A percentile compares a stretch with the other conserved stretches of the same genome.
Conservation (phyloP, 805 yeast species). For the Yamadazyma ubonensis region DNA sequence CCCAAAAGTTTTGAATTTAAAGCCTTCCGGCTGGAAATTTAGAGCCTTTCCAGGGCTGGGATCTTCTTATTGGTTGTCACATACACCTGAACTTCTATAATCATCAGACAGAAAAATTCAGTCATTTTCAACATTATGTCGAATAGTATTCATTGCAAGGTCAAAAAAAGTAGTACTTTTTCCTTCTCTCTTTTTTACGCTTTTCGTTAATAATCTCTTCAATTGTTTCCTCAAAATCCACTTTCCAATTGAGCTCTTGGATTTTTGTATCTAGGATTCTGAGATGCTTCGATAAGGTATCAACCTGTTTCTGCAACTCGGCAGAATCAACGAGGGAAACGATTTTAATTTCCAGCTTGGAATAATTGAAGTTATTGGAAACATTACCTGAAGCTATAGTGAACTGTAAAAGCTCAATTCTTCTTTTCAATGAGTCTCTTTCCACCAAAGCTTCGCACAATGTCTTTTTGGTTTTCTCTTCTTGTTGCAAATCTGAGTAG, state of each 20-base stretch:
- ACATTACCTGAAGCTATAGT: slow-evolving; percentile 9
- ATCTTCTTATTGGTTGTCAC: too few relatives aligned
- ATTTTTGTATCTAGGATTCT: slow-evolving; percentile 14
- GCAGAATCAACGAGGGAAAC: slow-evolving; percentile 5
- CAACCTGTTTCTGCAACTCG: slow-evolving; percentile 5
- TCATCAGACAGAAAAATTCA: too few relatives aligned
- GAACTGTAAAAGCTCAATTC: slow-evolving; percentile 6
- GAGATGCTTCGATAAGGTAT: slow-evolving; percentile 7
- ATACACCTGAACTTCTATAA: too few relatives aligned
- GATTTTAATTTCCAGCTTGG: slow-evolving; percentile 13
- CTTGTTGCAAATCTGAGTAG: not conserved
- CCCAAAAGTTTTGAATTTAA: too few relatives aligned
- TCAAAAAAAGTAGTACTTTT: slow-evolving; percentile 9
- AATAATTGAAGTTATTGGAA: slow-evolving; percentile 10
- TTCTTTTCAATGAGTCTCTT: slow-evolving; percentile 14
- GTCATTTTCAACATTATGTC: too few relatives aligned
- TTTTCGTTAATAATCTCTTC: slow-evolving; percentile 3
- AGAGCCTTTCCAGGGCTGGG: too few relatives aligned
- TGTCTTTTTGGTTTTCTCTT: slow-evolving; percentile 5
- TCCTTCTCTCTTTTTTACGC: slow-evolving; percentile 1
- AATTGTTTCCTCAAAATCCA: slow-evolving; percentile 13
- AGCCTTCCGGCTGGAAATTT: too few relatives aligned
- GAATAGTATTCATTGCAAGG: too few relatives aligned
- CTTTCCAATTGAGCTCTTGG: slow-evolving; percentile 16
- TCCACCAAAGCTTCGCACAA: slow-evolving; percentile 16